Evolutionary conservation across 495 filamentous ascomycete species (phyloP).

Genomic region (Neurospora cerealis): DNA sequence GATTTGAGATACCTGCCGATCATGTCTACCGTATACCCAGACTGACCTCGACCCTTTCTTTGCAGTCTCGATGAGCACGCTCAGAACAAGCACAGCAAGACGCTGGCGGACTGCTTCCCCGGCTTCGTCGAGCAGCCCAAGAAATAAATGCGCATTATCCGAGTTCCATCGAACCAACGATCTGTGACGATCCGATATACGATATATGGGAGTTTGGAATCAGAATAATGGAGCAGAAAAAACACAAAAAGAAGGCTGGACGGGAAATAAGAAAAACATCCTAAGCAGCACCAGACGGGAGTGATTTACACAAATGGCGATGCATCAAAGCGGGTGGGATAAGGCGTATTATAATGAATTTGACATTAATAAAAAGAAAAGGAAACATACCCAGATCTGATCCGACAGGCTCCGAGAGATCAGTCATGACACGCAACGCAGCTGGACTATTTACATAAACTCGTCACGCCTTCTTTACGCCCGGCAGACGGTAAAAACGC

Average conservation of each 20-base stretch:
- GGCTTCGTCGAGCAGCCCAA: constrained; percentile 17
- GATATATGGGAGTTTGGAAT: background rate
- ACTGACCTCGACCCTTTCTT: background rate
- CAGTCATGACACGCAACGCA: background rate
- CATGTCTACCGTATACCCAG: background rate
- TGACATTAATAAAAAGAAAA: background rate
- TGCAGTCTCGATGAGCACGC: constrained; percentile 41
- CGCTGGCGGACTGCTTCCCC: constrained; percentile 44
- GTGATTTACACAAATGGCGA: background rate
- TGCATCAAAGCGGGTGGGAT: background rate
- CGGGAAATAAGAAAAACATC: background rate
- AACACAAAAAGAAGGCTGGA: background rate
- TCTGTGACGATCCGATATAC: background rate
- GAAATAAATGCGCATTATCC: background rate
- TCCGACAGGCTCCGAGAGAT: background rate
- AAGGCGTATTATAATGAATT: background rate
- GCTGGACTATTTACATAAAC: background rate
- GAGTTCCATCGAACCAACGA: background rate
- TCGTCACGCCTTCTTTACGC: background rate
- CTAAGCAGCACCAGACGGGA: background rate
- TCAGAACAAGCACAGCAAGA: constrained; percentile 45
- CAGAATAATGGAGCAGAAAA: background rate
- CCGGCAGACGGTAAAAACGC: background rate
- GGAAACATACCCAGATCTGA: background rate
- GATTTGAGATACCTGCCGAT: background rate